Percentiles rank a stretch among this genome's conserved stretches.
These are phyloP conservation scores for Niveomyces coronatus DNA, from an alignment of 2,329 filamentous ascomycete genomes.

Conservation along the genomic window DNA sequence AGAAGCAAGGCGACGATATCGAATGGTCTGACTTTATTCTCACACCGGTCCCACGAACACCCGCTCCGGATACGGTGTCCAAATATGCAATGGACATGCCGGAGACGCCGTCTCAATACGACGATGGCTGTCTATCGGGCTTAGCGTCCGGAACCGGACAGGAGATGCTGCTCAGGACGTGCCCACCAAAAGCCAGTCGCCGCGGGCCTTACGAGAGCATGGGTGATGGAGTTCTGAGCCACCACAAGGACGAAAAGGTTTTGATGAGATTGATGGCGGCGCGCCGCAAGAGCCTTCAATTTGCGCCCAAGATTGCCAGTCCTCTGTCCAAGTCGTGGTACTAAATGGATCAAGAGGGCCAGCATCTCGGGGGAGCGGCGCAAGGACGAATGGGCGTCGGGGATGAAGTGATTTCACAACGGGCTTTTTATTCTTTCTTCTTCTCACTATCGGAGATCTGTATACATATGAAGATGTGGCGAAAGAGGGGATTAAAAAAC, in stretches of 20 bases:
- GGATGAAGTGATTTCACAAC: too few species aligned
- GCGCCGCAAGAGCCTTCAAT: conserved; percentile 66
- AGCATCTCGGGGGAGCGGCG: too few species aligned
- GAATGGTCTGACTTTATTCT: conserved; percentile 35
- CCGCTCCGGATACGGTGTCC: conserved; percentile 43
- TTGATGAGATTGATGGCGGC: conserved; percentile 58
- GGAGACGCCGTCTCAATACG: conserved; percentile 31
- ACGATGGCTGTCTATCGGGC: conserved; percentile 23
- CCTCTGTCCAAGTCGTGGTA: conserved; percentile 52
- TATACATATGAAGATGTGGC: neutral
- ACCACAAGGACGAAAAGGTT: conserved; percentile 45
- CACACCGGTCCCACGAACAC: conserved; percentile 48
- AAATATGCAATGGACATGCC: conserved; percentile 41
- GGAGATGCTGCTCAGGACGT: conserved; percentile 39
- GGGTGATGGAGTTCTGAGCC: conserved; percentile 34
- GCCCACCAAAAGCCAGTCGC: conserved; percentile 38
- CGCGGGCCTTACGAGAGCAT: conserved; percentile 24
- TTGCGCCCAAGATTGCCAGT: conserved; percentile 64
- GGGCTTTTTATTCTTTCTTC: too few species aligned
- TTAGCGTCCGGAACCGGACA: too few species aligned
- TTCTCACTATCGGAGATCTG: too few species aligned
- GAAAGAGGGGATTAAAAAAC: neutral
- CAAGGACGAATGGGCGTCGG: too few species aligned
- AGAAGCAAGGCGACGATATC: conserved; percentile 28
- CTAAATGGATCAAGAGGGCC: conserved; percentile 16